phyloP scores from a whole-genome alignment of 768 basidiomycete species.

The Tylopilus cervinicoccineus region DNA sequence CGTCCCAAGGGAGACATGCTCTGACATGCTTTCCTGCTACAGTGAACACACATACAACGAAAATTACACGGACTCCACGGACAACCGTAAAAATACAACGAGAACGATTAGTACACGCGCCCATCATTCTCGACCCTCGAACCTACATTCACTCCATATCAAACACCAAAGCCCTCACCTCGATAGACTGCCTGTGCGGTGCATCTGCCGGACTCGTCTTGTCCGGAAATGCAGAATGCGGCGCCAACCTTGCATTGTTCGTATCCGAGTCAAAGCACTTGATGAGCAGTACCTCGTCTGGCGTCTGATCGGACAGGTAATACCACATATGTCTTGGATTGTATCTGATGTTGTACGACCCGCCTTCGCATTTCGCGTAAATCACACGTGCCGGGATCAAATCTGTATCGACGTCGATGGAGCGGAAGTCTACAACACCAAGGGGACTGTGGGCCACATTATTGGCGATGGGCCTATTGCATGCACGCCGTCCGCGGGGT shows the following conservation, averaged over 20 bases:
- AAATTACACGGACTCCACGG: no score
- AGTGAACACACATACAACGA: background rate
- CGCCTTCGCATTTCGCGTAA: slow-evolving; percentile 27
- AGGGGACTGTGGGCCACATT: slow-evolving; percentile 2
- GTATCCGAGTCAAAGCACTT: slow-evolving; percentile 41
- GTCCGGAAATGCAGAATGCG: slow-evolving; percentile 26
- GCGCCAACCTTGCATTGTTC: slow-evolving; percentile 33
- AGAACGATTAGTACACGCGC: no score
- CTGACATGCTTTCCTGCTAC: background rate
- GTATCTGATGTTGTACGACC: slow-evolving; percentile 26
- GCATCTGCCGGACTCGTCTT: slow-evolving; percentile 6
- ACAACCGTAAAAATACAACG: no score
- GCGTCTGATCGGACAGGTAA: slow-evolving; percentile 35
- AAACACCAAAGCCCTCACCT: background rate
- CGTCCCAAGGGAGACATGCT: slow-evolving; percentile 35
- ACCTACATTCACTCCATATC: background rate
- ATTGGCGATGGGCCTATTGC: background rate
- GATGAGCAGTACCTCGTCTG: slow-evolving; percentile 35
- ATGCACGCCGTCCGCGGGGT: background rate
- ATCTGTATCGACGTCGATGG: background rate
- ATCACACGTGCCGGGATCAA: slow-evolving; percentile 26
- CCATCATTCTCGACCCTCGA: no score
- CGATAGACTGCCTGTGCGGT: background rate
- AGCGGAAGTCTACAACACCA: background rate
- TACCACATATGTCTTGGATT: slow-evolving; percentile 35